Base-by-base conservation (phyloP, 2,329 filamentous ascomycete genomes). In the Lecanicillium sp. region DNA sequence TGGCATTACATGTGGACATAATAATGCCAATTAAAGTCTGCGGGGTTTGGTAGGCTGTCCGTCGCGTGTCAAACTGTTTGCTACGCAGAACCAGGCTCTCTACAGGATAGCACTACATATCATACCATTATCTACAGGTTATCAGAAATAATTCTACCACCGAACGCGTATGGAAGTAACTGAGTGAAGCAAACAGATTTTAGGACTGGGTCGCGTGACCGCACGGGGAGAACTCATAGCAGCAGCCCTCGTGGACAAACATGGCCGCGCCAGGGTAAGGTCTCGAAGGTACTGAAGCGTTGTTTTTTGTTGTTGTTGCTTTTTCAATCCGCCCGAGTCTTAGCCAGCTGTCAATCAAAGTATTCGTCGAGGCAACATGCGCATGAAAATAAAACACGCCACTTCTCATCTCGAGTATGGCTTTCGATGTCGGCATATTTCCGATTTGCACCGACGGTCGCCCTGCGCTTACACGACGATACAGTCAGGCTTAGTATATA, bases 401-500 rank as follows among this genome's bases (percentile, higher is more conserved):
- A 48, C 26, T 42, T 10, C 2, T 2, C 4, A 32, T 7, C 12
- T 11, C 8, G 23, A 14, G 14, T 14, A 33, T 33, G 7, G 12
- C 3, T 17, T 9, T 32, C 11, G 39, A 7, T 12, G 39, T 39
- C n/a, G 15, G 12, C 9, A 19, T 10, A 6, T 36, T 7, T 24
- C 36, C 26, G 35, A 44, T 21, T 33, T 33, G 9, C 43, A 37
- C 46, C 39, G 27, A 49, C 15, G 35, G 24, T 35, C 6, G 44
- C 29, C 26, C 39, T 39, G 17, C 6, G 33, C 41, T 49, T 48
- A 48, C 37, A 48, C 45, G 32, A 24, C 29, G 36, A 42, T 39
- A 43, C 41, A 49, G 47, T 49, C 47, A 49, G 47, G 26, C 32
- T 49, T 49, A 49, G 47, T 39, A 49, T 40, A 43, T 29, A 15